Evolutionary conservation across 2,329 filamentous ascomycete species (phyloP).

Genomic region (Neofusicoccum sp.): DNA sequence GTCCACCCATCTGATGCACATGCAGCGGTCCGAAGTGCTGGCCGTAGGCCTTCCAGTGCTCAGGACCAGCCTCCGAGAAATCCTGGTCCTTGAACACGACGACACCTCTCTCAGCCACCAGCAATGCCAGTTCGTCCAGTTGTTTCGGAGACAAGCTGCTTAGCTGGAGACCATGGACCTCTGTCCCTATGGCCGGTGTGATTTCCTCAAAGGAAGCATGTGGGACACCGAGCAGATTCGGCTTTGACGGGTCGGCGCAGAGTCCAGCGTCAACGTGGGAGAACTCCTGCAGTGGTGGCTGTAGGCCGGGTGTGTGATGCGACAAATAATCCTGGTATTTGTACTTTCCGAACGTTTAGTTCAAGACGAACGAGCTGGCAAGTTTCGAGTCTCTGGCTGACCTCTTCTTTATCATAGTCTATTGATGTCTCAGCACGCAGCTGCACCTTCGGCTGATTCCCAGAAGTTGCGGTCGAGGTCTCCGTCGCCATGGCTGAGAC

Average conservation of each 20-base stretch:
- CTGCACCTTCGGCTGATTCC: slow-evolving; percentile 15
- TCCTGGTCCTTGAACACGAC: slow-evolving; percentile 57
- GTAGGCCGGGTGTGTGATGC: neutral
- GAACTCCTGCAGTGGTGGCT: slow-evolving; percentile 12
- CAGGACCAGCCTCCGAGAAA: slow-evolving; percentile 49
- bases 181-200: slow-evolving; percentile 38
- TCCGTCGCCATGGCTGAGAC: slow-evolving; percentile 8
- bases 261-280: slow-evolving; percentile 39
- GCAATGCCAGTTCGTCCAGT: slow-evolving; percentile 53
- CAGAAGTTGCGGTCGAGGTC: slow-evolving; percentile 1
- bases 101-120: slow-evolving; percentile 47
- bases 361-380: neutral
- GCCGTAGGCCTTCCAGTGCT: slow-evolving; percentile 48
- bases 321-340: slow-evolving; percentile 15
- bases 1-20: slow-evolving; percentile 14
- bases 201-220: slow-evolving; percentile 28
- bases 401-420: slow-evolving; percentile 17
- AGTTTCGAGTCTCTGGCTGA: neutral
- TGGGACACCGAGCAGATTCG: slow-evolving; percentile 43
- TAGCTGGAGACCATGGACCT: slow-evolving; percentile 48
- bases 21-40: slow-evolving; percentile 42
- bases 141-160: slow-evolving; percentile 50
- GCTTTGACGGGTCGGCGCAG: slow-evolving; percentile 46
- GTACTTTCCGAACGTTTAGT: neutral
- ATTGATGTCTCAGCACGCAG: slow-evolving; percentile 16